Evolutionary conservation across 2,329 filamentous ascomycete genomes (phyloP).

Genomic region (Clarireedia monteithiana): DNA sequence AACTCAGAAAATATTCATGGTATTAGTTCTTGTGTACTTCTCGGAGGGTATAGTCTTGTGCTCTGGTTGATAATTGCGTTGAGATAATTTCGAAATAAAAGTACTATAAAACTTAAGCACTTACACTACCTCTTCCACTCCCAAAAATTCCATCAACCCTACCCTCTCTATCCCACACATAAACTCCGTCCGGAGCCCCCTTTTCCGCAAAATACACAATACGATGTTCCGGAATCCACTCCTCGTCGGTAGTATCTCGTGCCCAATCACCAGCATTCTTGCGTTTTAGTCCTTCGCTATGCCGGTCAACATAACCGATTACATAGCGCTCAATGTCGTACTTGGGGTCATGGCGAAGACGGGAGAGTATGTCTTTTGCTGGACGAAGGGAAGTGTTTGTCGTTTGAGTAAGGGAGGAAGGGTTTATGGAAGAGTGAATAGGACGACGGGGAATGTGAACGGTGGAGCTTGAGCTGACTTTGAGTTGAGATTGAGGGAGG

Average conservation of each 20-base stretch:
- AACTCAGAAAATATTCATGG: too few species aligned
- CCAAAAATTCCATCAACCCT: slow-evolving; percentile 16
- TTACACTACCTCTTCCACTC: neutral
- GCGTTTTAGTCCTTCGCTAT: slow-evolving; percentile 10
- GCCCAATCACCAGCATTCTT: slow-evolving; percentile 15
- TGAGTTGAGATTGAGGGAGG: neutral
- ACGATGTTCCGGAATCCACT: slow-evolving; percentile 59
- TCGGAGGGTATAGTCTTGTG: too few species aligned
- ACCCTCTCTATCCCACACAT: neutral
- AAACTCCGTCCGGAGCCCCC: slow-evolving; percentile 43
- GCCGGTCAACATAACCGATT: slow-evolving; percentile 20
- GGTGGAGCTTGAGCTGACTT: neutral
- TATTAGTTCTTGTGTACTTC: too few species aligned
- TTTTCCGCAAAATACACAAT: slow-evolving; percentile 52
- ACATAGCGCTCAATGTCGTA: slow-evolving; percentile 20
- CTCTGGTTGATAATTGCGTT: too few species aligned
- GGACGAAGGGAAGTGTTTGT: neutral
- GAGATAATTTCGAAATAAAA: too few species aligned
- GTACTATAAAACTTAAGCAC: slow-evolving; percentile 9
- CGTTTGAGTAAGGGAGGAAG: too few species aligned
- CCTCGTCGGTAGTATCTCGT: slow-evolving; percentile 41
- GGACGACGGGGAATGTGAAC: too few species aligned
- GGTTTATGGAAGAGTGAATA: too few species aligned
- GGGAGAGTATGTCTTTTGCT: slow-evolving; percentile 14
- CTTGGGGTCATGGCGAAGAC: slow-evolving; percentile 14